phyloP scores from a whole-genome alignment of 345 rosid species.

The Citrus trifoliata region DNA sequence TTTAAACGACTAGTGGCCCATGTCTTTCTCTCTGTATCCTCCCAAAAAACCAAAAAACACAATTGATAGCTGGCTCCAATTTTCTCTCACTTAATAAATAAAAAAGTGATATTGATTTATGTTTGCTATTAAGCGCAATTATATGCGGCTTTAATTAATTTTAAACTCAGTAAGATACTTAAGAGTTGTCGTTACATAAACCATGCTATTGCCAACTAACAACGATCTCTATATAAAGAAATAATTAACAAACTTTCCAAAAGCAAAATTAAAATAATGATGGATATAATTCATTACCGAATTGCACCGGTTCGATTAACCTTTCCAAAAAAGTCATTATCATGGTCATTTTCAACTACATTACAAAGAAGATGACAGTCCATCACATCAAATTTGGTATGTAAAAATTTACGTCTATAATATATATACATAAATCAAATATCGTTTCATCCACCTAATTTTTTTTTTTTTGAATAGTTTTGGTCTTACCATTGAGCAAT shows the following conservation, averaged over 20 bases:
- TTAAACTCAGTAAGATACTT: neutral
- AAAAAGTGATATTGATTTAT: neutral
- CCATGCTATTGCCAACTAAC: slow-evolving; percentile 14
- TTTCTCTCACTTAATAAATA: neutral
- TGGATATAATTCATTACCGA: neutral
- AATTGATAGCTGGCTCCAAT: slow-evolving; percentile 33
- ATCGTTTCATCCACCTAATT: too few relatives aligned
- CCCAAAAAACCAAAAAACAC: neutral
- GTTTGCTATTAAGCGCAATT: neutral
- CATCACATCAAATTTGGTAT: neutral
- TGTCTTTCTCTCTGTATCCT: slow-evolving; percentile 1
- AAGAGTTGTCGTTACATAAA: neutral
- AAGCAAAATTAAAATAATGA: neutral
- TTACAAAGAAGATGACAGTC: neutral
- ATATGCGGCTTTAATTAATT: neutral
- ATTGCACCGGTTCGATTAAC: slow-evolving; percentile 14
- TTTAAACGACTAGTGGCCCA: slow-evolving; percentile 7
- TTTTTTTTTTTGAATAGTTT: too few relatives aligned
- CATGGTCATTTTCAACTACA: slow-evolving; percentile 6
- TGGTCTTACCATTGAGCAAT: too few relatives aligned
- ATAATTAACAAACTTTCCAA: neutral
- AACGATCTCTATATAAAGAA: neutral
- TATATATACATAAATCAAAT: too few relatives aligned
- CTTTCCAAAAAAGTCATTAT: slow-evolving; percentile 14
- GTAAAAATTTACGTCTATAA: neutral